These are phyloP conservation scores for Laguncularia racemosa DNA, from an alignment of 345 rosid genomes.

Conservation along the genomic window DNA sequence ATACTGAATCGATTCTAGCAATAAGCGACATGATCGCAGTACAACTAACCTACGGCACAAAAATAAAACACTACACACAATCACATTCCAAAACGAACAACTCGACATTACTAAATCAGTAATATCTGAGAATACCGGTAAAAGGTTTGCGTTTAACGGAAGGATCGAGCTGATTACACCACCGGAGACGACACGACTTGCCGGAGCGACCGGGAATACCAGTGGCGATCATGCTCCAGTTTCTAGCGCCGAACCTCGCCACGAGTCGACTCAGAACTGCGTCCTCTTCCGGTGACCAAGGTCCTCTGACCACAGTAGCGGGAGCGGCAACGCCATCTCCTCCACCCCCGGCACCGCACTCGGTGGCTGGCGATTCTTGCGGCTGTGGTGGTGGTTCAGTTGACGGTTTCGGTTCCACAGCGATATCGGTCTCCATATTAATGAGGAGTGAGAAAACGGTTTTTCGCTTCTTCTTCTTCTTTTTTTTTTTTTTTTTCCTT, in stretches of 20 bases:
- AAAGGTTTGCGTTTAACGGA: slow-evolving; percentile 66
- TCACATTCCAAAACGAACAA: not conserved
- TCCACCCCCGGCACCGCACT: slow-evolving; percentile 19
- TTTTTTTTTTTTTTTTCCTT: too few relatives aligned
- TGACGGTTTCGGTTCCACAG: too few relatives aligned
- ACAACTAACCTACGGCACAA: not conserved
- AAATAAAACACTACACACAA: not conserved
- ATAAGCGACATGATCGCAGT: too few relatives aligned
- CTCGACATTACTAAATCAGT: too few relatives aligned
- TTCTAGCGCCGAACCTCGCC: slow-evolving; percentile 42
- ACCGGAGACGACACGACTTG: slow-evolving; percentile 77
- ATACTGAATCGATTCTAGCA: too few relatives aligned
- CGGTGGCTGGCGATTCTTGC: not conserved
- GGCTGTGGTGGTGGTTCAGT: too few relatives aligned
- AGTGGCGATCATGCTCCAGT: slow-evolving; percentile 65
- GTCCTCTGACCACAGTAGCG: slow-evolving; percentile 32
- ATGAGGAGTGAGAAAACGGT: too few relatives aligned
- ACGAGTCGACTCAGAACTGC: slow-evolving; percentile 32
- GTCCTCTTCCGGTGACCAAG: slow-evolving; percentile 58
- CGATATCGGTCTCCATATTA: too few relatives aligned
- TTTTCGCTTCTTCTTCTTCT: too few relatives aligned
- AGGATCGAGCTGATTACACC: slow-evolving; percentile 92
- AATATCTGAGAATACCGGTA: slow-evolving; percentile 28
- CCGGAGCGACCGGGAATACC: slow-evolving; percentile 69
- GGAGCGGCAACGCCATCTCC: slow-evolving; percentile 10